phyloP scores from a whole-genome alignment of 2,329 filamentous ascomycete genomes.

The Alternaria sp. region DNA sequence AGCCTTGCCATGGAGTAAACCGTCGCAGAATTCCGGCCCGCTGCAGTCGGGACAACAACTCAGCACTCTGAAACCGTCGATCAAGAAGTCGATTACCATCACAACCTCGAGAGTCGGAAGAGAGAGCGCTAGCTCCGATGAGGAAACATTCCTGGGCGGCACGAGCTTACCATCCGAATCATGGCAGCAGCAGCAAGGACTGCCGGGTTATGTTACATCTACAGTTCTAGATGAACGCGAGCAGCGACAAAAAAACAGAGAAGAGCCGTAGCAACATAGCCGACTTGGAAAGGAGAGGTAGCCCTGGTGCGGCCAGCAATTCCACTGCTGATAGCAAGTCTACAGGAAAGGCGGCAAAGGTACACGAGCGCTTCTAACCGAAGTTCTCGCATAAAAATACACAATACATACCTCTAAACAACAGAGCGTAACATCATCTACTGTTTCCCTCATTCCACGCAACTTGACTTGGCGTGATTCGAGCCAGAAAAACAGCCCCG shows the following conservation, averaged over 20 bases:
- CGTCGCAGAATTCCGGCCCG: constrained; percentile 16
- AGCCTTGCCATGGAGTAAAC: constrained; percentile 30
- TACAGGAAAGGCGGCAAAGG: constrained; percentile 10
- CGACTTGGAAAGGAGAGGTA: constrained; percentile 19
- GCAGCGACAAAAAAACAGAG: constrained; percentile 5
- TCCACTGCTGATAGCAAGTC: constrained; percentile 24
- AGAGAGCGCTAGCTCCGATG: constrained; percentile 32
- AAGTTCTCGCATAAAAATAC: background rate
- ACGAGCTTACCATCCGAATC: constrained; percentile 18
- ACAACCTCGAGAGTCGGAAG: constrained; percentile 35
- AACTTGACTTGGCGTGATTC: too few relatives aligned
- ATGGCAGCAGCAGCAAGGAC: constrained; percentile 26
- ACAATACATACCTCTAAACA: constrained; percentile 1
- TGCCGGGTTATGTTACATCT: constrained; percentile 29
- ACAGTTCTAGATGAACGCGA: constrained; percentile 27
- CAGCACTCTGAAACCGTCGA: constrained; percentile 30
- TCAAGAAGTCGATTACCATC: constrained; percentile 29
- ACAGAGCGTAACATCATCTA: background rate
- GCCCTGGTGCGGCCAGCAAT: constrained; percentile 22
- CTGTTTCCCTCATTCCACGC: too few relatives aligned
- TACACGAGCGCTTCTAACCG: constrained; percentile 14
- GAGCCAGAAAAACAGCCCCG: too few relatives aligned
- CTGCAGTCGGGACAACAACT: constrained; percentile 21
- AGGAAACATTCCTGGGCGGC: constrained; percentile 32
- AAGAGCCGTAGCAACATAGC: constrained; percentile 1